A percentile compares a stretch with the other conserved stretches of the same genome.
These are phyloP conservation scores for Bipolaris gigantea DNA, from an alignment of 2,329 filamentous ascomycete genomes.

Conservation along the genomic window DNA sequence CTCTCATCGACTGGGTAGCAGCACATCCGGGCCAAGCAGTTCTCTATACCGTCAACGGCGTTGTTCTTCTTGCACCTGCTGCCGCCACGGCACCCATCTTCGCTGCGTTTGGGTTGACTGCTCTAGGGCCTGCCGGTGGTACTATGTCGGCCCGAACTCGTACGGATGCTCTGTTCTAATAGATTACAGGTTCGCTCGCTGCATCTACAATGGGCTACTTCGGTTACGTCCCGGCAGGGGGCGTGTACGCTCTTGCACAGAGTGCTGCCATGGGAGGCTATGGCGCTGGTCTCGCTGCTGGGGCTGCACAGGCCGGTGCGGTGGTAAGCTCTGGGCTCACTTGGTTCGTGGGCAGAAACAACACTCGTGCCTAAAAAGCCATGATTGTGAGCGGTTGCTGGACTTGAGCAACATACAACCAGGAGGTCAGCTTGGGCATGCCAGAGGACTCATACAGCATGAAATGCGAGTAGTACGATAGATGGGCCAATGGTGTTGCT, in stretches of 20 bases:
- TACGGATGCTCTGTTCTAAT: neutral
- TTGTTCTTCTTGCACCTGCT: constrained; percentile 28
- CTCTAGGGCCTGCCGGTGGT: constrained; percentile 29
- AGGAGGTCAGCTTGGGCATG: neutral
- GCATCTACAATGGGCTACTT: constrained; percentile 24
- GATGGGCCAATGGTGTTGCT: constrained; percentile 1
- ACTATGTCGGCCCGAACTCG: constrained; percentile 6
- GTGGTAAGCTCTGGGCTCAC: constrained; percentile 15
- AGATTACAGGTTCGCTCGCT: constrained; percentile 24
- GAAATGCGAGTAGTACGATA: neutral
- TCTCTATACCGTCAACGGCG: constrained; percentile 28
- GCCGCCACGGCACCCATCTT: constrained; percentile 29
- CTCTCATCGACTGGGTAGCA: constrained; percentile 21
- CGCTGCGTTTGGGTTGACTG: constrained; percentile 23
- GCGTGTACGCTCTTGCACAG: constrained; percentile 29
- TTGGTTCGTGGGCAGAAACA: constrained; percentile 11
- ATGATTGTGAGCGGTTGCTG: neutral
- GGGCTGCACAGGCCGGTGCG: constrained; percentile 26
- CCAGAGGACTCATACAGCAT: neutral
- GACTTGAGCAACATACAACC: neutral
- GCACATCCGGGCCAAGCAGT: constrained; percentile 30
- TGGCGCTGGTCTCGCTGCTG: constrained; percentile 27
- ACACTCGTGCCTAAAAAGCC: neutral
- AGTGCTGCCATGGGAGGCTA: constrained; percentile 42
- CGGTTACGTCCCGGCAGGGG: constrained; percentile 25